These are phyloP conservation scores for Globisporangium uncinulatum DNA, from an alignment of 352 stramenopile species.

Conservation along the genomic window DNA sequence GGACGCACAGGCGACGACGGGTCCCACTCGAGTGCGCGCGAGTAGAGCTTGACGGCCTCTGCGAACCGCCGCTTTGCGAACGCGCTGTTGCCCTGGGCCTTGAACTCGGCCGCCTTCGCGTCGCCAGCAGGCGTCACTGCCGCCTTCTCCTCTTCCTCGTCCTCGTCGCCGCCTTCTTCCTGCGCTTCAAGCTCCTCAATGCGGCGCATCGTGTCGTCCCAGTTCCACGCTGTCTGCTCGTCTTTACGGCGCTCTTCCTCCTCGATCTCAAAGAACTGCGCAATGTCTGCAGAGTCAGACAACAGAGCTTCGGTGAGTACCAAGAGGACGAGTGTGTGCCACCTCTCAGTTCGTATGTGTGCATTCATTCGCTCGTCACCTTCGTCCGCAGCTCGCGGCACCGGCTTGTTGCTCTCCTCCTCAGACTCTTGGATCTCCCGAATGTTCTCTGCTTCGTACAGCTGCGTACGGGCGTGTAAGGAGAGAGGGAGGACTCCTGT, in stretches of 20 bases:
- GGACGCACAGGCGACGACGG: conserved; percentile 61
- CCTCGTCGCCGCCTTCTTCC: conserved; percentile 35
- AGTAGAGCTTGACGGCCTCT: conserved; percentile 80
- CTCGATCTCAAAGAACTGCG: conserved; percentile 82
- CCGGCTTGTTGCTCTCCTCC: conserved; percentile 55
- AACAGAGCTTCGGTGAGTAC: too few species aligned
- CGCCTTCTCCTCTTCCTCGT: conserved; percentile 18
- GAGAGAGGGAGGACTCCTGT: too few species aligned
- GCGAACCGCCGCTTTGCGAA: conserved; percentile 76
- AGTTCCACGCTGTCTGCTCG: conserved; percentile 52
- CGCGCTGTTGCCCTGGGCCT: conserved; percentile 72
- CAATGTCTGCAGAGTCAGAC: conserved; percentile 70
- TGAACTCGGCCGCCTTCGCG: conserved; percentile 39
- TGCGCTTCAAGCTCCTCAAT: conserved; percentile 79
- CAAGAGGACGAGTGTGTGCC: too few species aligned
- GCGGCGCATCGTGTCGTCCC: conserved; percentile 83
- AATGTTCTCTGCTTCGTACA: conserved; percentile 84
- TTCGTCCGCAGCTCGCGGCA: conserved; percentile 51
- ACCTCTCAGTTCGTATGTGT: too few species aligned
- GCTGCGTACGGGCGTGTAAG: too few species aligned
- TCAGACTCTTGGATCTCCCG: conserved; percentile 81
- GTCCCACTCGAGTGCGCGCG: conserved; percentile 78
- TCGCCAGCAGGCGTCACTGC: too few species aligned
- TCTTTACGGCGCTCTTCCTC: conserved; percentile 67
- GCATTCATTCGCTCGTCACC: conserved; percentile 19